phyloP scores from a whole-genome alignment of 805 yeast species.

The Saturnispora zaruensis region DNA sequence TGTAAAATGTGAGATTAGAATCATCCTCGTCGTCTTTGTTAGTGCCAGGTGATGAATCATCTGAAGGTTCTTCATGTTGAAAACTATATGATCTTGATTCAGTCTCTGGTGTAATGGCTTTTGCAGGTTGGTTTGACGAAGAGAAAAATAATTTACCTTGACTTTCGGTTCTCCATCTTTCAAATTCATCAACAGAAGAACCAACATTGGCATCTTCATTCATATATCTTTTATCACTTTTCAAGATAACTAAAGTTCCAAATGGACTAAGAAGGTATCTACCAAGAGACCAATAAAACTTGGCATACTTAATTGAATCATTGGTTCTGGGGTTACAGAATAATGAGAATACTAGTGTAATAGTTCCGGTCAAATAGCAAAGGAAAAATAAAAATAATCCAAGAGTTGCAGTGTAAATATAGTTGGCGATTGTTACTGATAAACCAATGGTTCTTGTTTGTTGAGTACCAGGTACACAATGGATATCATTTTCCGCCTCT shows the following conservation, averaged over 20 bases:
- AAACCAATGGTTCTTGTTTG: conserved; percentile 39
- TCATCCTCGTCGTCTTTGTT: conserved; percentile 21
- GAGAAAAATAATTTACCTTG: conserved; percentile 77
- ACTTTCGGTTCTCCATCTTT: conserved; percentile 77
- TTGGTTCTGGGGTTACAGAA: conserved; percentile 36
- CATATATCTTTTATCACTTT: conserved; percentile 70
- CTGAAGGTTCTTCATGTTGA: not conserved
- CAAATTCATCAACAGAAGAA: conserved; percentile 72
- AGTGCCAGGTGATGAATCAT: not conserved
- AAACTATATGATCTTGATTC: conserved; percentile 7
- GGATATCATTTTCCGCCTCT: conserved; percentile 89
- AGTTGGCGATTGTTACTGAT: conserved; percentile 59
- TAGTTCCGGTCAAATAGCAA: conserved; percentile 42
- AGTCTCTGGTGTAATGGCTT: not conserved
- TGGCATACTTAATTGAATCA: conserved; percentile 53
- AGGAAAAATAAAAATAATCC: conserved; percentile 55
- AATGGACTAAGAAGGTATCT: conserved; percentile 75
- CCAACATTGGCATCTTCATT: conserved; percentile 89
- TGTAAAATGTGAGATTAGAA: conserved; percentile 22
- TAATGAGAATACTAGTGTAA: conserved; percentile 38
- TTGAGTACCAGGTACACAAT: conserved; percentile 49
- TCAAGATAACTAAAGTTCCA: conserved; percentile 77
- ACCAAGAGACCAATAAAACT: conserved; percentile 52
- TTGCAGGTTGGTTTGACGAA: conserved; percentile 32
- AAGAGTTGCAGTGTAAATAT: conserved; percentile 63